A percentile compares a stretch with the other conserved stretches of the same genome.
Evolutionary conservation across 2,329 filamentous ascomycete species (phyloP).

Genomic region (Colletotrichum chlorophyti): DNA sequence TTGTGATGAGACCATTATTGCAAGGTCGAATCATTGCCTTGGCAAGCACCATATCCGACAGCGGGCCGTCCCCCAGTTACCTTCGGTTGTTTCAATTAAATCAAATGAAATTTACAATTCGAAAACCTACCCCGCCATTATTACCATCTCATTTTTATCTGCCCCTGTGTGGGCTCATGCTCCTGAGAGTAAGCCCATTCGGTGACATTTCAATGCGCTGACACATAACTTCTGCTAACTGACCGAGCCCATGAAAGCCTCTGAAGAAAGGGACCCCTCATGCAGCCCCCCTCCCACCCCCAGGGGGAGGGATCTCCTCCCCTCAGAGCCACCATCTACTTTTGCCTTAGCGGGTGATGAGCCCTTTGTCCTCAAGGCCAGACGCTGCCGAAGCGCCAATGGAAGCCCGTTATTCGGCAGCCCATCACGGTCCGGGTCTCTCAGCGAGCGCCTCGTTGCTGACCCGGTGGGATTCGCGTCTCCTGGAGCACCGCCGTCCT

Average conservation of each 20-base stretch:
- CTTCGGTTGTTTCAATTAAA: constrained; percentile 25
- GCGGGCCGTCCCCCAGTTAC: constrained; percentile 21
- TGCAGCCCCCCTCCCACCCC: not conserved
- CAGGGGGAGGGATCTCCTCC: too few relatives aligned
- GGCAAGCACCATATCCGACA: constrained; percentile 14
- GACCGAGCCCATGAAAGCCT: not conserved
- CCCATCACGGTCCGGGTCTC: not conserved
- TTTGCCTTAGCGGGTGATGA: constrained; percentile 1
- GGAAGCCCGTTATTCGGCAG: constrained; percentile 2
- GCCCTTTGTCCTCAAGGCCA: constrained; percentile 1
- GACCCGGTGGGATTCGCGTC: constrained; percentile 1
- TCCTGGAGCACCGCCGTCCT: constrained; percentile 22
- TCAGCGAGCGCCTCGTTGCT: constrained; percentile 1
- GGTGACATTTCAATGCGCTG: constrained; percentile 22
- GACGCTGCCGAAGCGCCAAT: constrained; percentile 23
- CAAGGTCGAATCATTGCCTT: constrained; percentile 4
- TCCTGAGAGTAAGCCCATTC: constrained; percentile 14
- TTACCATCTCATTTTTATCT: too few relatives aligned
- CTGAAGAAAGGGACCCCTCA: not conserved
- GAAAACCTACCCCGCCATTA: constrained; percentile 24
- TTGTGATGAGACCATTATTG: not conserved
- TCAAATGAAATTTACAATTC: constrained; percentile 13
- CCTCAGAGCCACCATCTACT: constrained; percentile 4
- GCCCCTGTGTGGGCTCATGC: constrained; percentile 3
- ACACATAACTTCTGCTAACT: constrained; percentile 14